Percentiles rank a stretch among this genome's conserved stretches.
phyloP scores from a whole-genome alignment of 345 rosid genomes.

The Eucalyptus pauciflora region DNA sequence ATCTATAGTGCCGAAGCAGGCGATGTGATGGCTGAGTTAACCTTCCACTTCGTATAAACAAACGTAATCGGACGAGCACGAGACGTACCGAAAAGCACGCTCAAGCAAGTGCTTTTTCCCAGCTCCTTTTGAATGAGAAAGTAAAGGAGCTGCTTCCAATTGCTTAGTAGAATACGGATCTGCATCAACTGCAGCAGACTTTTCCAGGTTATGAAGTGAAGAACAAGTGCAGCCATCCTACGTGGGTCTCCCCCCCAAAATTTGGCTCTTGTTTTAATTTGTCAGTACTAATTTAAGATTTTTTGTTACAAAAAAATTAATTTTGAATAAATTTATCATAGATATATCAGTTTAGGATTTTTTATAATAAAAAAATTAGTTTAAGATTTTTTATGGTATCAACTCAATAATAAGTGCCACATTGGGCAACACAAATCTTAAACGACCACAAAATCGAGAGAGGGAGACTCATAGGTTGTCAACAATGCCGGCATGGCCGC shows the following conservation, averaged over 20 bases:
- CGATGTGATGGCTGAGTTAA: not conserved
- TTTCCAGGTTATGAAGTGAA: not conserved
- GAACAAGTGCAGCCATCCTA: not conserved
- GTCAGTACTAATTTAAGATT: too few relatives aligned
- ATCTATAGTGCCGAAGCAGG: not conserved
- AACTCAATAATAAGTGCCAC: too few relatives aligned
- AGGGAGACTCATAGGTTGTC: not conserved
- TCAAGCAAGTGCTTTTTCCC: not conserved
- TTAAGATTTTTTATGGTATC: too few relatives aligned
- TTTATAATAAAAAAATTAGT: too few relatives aligned
- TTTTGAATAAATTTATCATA: too few relatives aligned
- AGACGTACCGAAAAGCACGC: not conserved
- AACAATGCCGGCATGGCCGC: not conserved
- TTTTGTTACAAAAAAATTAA: too few relatives aligned
- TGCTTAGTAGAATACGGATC: not conserved
- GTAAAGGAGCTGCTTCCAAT: not conserved
- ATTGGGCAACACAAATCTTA: not conserved
- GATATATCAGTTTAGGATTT: fast-evolving
- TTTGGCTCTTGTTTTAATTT: not conserved
- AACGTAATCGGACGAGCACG: not conserved
- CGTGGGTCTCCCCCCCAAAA: not conserved
- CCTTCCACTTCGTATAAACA: not conserved
- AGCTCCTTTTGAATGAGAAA: not conserved
- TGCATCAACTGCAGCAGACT: not conserved
- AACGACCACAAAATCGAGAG: not conserved